These are phyloP conservation scores for Murraya paniculata DNA, from an alignment of 345 rosid species.

Conservation along the genomic window DNA sequence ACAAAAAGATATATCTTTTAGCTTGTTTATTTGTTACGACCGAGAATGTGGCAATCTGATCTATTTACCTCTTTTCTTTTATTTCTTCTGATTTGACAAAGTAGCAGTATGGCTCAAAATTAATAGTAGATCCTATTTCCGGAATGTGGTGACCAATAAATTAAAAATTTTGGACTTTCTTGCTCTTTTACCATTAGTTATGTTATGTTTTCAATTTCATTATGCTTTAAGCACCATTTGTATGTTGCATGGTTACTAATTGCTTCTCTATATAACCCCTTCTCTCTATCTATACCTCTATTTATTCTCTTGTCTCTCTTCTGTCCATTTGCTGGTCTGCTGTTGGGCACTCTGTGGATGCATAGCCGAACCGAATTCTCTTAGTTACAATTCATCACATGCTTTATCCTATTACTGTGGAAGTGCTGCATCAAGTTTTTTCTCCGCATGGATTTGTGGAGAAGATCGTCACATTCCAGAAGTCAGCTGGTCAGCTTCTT, in stretches of 20 bases:
- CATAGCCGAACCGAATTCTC: slow-evolving; percentile 92
- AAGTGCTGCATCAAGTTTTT: slow-evolving; percentile 93
- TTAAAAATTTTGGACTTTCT: neutral
- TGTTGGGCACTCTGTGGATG: slow-evolving; percentile 58
- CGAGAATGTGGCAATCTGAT: neutral
- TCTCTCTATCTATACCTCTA: slow-evolving; percentile 47
- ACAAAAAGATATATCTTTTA: neutral
- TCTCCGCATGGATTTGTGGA: slow-evolving; percentile 92
- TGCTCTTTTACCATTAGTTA: neutral
- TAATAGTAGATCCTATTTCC: neutral
- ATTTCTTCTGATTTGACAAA: neutral
- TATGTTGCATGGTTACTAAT: slow-evolving; percentile 16
- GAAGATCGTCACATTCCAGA: slow-evolving; percentile 97
- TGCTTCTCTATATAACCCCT: slow-evolving; percentile 43
- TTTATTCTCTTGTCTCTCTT: slow-evolving; percentile 60
- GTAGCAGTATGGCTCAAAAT: neutral
- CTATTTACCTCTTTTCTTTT: neutral
- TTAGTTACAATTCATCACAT: slow-evolving; percentile 91
- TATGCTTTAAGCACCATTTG: neutral
- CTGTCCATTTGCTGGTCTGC: slow-evolving; percentile 57
- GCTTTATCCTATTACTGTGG: slow-evolving; percentile 96
- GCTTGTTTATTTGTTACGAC: neutral
- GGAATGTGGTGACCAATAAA: neutral
- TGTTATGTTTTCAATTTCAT: neutral
- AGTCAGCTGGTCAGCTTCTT: slow-evolving; percentile 96